These are phyloP conservation scores for Bryoerythrophyllum caledonicum DNA, from an alignment of 225 moss, liverwort and hornwort genomes.

Conservation along the genomic window DNA sequence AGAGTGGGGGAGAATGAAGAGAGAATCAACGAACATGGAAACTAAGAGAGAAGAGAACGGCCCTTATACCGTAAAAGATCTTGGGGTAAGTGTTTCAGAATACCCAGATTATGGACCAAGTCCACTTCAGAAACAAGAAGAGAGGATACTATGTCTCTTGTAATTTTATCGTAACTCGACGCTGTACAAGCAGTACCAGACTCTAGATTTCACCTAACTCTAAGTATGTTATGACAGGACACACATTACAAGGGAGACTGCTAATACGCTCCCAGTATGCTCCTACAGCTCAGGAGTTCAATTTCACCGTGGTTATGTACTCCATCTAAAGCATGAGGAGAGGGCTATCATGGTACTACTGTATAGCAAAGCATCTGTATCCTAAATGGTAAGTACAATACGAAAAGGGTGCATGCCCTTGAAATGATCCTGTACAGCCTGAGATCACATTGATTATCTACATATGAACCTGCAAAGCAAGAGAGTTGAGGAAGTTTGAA, in stretches of 20 bases:
- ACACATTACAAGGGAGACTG: not conserved
- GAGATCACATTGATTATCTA: not conserved
- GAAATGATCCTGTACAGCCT: constrained; percentile 10
- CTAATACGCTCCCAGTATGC: not conserved
- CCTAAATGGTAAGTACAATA: not conserved
- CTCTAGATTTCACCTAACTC: not conserved
- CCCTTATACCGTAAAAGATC: not conserved
- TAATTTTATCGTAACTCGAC: not conserved
- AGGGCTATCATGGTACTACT: not conserved
- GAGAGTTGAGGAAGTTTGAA: not conserved
- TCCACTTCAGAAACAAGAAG: not conserved
- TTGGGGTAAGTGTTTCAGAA: not conserved
- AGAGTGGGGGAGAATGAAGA: not conserved
- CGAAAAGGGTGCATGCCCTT: constrained; percentile 9
- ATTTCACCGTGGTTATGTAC: not conserved
- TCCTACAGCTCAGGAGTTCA: not conserved
- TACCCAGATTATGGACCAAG: not conserved
- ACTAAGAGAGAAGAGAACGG: not conserved
- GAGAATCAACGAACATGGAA: too few species aligned
- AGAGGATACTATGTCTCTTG: not conserved
- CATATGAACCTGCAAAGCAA: not conserved
- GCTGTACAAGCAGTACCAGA: not conserved
- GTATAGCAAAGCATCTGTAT: not conserved
- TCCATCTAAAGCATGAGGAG: not conserved
- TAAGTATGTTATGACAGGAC: not conserved